A percentile compares a stretch with the other conserved stretches of the same genome.
These are phyloP conservation scores for Rhodofomes roseus DNA, from an alignment of 1,284 basidiomycete genomes.

Conservation along the genomic window DNA sequence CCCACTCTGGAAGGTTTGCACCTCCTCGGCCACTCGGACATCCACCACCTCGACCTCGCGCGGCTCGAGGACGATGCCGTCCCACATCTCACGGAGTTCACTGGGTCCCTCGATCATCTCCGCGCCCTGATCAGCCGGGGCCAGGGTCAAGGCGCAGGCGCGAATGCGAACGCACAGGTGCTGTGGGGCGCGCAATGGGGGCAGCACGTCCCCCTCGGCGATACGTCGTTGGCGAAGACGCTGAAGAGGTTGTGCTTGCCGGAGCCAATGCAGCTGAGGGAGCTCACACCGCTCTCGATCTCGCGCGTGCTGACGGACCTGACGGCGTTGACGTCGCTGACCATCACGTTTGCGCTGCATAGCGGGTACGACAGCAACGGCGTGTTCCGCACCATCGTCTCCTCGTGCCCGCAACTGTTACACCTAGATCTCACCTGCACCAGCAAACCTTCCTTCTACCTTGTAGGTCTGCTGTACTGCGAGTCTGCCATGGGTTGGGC, in stretches of 20 bases:
- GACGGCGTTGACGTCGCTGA: slow-evolving; percentile 50
- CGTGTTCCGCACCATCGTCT: slow-evolving; percentile 57
- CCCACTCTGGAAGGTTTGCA: slow-evolving; percentile 47
- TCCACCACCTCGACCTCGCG: slow-evolving; percentile 51
- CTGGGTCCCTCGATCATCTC: slow-evolving; percentile 59
- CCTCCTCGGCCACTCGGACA: slow-evolving; percentile 45
- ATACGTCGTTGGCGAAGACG: slow-evolving; percentile 33
- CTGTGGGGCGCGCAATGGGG: neutral
- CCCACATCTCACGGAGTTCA: slow-evolving; percentile 49
- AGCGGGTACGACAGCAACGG: slow-evolving; percentile 70
- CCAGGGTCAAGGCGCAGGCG: slow-evolving; percentile 4
- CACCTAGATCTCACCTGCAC: slow-evolving; percentile 61
- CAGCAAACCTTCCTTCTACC: slow-evolving; percentile 65
- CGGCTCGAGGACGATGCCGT: slow-evolving; percentile 45
- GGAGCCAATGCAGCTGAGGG: slow-evolving; percentile 63
- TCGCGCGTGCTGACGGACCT: slow-evolving; percentile 52
- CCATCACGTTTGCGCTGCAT: slow-evolving; percentile 61
- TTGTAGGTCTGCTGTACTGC: slow-evolving; percentile 40
- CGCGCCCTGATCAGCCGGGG: slow-evolving; percentile 40
- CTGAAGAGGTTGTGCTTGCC: slow-evolving; percentile 49
- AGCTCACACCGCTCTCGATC: slow-evolving; percentile 57
- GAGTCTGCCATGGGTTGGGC: neutral
- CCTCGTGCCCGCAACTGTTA: slow-evolving; percentile 57
- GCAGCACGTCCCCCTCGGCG: slow-evolving; percentile 31
- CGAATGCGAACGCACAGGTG: slow-evolving; percentile 10